Conservation (phyloP, 75 land plant genomes). For the Sequoia sempervirens region DNA sequence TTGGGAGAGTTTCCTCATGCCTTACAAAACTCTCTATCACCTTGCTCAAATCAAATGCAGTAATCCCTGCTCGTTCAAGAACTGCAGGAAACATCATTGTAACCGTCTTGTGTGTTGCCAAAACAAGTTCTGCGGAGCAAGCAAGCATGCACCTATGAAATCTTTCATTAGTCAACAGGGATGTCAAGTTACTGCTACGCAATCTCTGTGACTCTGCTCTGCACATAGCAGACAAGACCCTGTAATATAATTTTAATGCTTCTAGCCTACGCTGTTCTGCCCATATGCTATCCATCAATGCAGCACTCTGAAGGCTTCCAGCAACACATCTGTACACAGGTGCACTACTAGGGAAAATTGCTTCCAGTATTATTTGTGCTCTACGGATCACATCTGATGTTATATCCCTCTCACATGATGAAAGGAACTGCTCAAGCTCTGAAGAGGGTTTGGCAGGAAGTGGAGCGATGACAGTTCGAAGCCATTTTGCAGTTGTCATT, state of each 20-base stretch:
- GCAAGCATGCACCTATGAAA: conserved; percentile 99
- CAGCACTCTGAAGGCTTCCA: conserved; percentile 39
- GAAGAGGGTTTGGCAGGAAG: conserved; percentile 73
- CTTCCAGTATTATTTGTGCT: conserved; percentile 74
- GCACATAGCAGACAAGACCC: conserved; percentile 86
- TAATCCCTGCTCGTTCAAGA: conserved; percentile 89
- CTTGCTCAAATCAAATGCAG: conserved; percentile 96
- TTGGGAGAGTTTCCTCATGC: conserved; percentile 90
- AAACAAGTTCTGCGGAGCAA: conserved; percentile 93
- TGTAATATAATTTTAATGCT: conserved; percentile 81
- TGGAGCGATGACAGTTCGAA: conserved; percentile 71
- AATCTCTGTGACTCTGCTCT: conserved; percentile 65
- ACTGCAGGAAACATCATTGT: conserved; percentile 91
- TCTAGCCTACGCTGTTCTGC: conserved; percentile 87
- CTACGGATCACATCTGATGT: conserved; percentile 61
- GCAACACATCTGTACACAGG: conserved; percentile 43
- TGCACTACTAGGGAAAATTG: conserved; percentile 67
- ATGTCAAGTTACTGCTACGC: conserved; percentile 64
- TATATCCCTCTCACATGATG: conserved; percentile 73
- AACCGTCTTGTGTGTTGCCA: conserved; percentile 89
- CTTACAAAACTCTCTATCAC: conserved; percentile 94
- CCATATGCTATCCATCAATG: conserved; percentile 76
- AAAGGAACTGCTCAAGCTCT: conserved; percentile 57
- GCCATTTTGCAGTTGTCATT: conserved; percentile 98
- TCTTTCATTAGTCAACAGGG: conserved; percentile 83